Conservation (phyloP, 1,139 yeast species). For the Scheffersomyces lignicola region DNA sequence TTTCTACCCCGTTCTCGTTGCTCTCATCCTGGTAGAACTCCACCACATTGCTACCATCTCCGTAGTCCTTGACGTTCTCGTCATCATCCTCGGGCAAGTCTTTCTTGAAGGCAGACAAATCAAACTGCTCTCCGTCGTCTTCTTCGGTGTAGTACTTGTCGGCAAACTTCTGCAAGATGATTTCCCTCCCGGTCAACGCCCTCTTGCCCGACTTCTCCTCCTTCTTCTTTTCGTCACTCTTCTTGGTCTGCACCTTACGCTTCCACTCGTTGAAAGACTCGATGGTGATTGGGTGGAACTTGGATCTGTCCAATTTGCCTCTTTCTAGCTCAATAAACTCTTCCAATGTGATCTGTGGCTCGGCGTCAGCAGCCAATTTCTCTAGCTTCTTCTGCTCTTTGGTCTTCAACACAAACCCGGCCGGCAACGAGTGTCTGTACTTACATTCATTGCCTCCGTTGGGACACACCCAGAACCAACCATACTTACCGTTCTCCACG, state of each 20-base stretch:
- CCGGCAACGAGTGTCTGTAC: slow-evolving; percentile 95
- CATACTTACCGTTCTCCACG: slow-evolving; percentile 95
- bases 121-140: slow-evolving; percentile 66
- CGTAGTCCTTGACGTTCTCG: slow-evolving; percentile 54
- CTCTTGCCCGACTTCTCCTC: slow-evolving; percentile 48
- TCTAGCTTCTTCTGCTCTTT: slow-evolving; percentile 93
- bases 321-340: slow-evolving; percentile 95
- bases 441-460: slow-evolving; percentile 91
- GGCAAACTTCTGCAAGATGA: slow-evolving; percentile 70
- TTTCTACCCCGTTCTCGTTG: no score
- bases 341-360: slow-evolving; percentile 90
- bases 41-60: slow-evolving; percentile 37
- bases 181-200: slow-evolving; percentile 74
- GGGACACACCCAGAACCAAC: slow-evolving; percentile 99
- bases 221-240: slow-evolving; percentile 58
- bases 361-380: slow-evolving; percentile 78
- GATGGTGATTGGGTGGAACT: slow-evolving; percentile 84
- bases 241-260: slow-evolving; percentile 60
- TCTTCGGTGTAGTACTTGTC: slow-evolving; percentile 60
- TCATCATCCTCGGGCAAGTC: slow-evolving; percentile 43
- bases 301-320: slow-evolving; percentile 72
- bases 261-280: slow-evolving; percentile 90
- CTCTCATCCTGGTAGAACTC: slow-evolving; percentile 21
- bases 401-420: slow-evolving; percentile 94
- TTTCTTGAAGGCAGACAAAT: slow-evolving; percentile 62